Evolutionary conservation across 106 monocot species (phyloP), one percentile per base, ranked within the genome.

Genomic region (Dendrobium huoshanense): DNA sequence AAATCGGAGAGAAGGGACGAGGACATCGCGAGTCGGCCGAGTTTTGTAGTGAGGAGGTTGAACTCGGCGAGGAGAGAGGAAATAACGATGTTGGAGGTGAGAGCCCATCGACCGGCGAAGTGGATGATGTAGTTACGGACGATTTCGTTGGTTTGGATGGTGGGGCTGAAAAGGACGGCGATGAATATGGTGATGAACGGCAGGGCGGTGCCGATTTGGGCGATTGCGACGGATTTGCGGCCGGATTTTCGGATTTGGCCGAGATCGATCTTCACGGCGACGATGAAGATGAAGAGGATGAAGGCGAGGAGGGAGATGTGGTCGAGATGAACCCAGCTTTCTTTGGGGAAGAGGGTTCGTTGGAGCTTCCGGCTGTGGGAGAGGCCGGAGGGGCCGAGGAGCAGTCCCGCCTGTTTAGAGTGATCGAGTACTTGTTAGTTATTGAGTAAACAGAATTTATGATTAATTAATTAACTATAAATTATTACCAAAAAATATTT

Each of bases 1-100:
- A 85, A 72, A 55, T 90, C 88, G 61, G 75, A 59, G 45, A 90
- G 79, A 61, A 92, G 88, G n/a, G 88, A 75, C 1, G 90, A 47
- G 5, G 85, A 67, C 85, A 92, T 84, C 41, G 94, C 88, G 4
- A 95, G 83, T 25, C 91, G 87, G 68, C 94, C 94, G 81, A 94
- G 87, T 73, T 89, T 89, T 27, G 91, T 89, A 55, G 86, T 85
- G 40, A 91, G 82, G 20, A 92, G 92, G 59, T 89, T 82, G 80
- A 89, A 80, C 78, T 92, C 92, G 37, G 58, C n/a, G n/a, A 92
- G 90, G n/a, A 82, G 20, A 44, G 82, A 86, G 24, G 85, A 78
- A 16, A 88, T 64, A 75, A 86, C 88, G 55, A 49, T 55, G 80
- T 85, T 84, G 67, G 90, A 87, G 20, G 87, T 85, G 56, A 81